Evolutionary conservation across 768 basidiomycete species (phyloP).

Genomic region (Pulveroboletus sp.): DNA sequence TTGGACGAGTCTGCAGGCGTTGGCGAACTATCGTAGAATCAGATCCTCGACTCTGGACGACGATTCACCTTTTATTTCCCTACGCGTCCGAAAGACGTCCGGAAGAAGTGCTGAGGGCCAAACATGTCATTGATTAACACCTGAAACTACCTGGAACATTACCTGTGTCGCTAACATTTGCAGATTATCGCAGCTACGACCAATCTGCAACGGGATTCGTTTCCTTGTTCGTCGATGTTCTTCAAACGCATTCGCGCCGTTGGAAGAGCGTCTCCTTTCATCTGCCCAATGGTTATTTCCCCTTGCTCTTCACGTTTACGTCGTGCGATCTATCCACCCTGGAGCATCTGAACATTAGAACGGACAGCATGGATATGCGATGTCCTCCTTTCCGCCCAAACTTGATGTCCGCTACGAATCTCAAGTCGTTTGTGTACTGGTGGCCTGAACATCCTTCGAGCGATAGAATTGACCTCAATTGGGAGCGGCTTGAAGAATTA

Average conservation of each 20-base stretch:
- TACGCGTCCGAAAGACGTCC: not conserved
- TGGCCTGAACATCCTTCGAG: not conserved
- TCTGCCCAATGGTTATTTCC: slow-evolving; percentile 10
- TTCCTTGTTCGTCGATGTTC: slow-evolving; percentile 8
- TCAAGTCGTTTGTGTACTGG: slow-evolving; percentile 15
- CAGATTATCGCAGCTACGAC: slow-evolving; percentile 16
- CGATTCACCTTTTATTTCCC: slow-evolving; percentile 15
- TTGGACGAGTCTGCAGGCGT: slow-evolving; percentile 18
- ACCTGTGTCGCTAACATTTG: slow-evolving; percentile 20
- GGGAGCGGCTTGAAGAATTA: slow-evolving; percentile 13
- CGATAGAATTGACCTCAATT: slow-evolving; percentile 3
- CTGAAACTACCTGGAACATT: slow-evolving; percentile 11
- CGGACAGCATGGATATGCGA: slow-evolving; percentile 3
- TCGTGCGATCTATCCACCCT: slow-evolving; percentile 13
- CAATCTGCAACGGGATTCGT: slow-evolving; percentile 4
- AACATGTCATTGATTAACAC: slow-evolving; percentile 4
- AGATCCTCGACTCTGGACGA: slow-evolving; percentile 20
- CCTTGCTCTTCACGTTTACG: slow-evolving; percentile 13
- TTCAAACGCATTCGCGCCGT: slow-evolving; percentile 13
- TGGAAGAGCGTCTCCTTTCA: slow-evolving; percentile 18
- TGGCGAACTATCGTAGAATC: slow-evolving; percentile 17
- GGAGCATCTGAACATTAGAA: slow-evolving; percentile 12
- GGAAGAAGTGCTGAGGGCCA: slow-evolving; percentile 3
- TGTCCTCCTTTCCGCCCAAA: not conserved
- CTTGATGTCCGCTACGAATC: slow-evolving; percentile 10